Conservation (phyloP, 176 grass and related monocot species). For the Phyllostachys edulis region DNA sequence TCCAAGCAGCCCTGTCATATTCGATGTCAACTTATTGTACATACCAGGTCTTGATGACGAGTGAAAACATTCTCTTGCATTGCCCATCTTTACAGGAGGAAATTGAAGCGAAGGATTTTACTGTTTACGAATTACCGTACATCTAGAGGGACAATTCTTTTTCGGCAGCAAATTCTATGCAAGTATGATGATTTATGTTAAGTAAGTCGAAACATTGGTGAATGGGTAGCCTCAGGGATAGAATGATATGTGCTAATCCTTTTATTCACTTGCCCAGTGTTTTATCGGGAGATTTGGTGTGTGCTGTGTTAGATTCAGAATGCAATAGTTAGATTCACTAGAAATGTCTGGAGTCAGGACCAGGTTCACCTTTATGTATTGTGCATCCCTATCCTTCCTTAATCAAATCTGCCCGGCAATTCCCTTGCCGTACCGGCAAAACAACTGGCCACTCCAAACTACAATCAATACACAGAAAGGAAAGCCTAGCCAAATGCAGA, state of each 20-base stretch:
- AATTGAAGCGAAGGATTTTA: neutral
- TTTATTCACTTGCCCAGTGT: neutral
- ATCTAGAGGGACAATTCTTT: conserved; percentile 33
- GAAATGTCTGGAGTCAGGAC: neutral
- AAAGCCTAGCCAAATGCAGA: neutral
- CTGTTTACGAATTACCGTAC: neutral
- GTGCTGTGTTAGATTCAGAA: neutral
- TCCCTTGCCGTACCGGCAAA: no score
- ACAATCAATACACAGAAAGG: neutral
- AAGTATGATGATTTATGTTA: neutral
- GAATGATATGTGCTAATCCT: neutral
- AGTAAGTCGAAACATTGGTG: neutral
- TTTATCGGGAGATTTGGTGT: neutral
- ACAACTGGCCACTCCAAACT: neutral
- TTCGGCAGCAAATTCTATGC: conserved; percentile 7
- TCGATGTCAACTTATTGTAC: conserved; percentile 75
- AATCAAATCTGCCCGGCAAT: neutral
- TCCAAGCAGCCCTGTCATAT: conserved; percentile 83
- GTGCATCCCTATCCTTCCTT: no score
- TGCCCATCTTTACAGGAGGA: neutral
- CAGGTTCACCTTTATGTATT: no score
- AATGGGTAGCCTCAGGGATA: neutral
- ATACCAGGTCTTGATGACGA: conserved; percentile 92
- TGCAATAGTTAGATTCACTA: neutral
- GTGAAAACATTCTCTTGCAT: conserved; percentile 33